Evolutionary conservation across 306 rosid genomes (phyloP).

Genomic region (Pachyrhizus erosus): DNA sequence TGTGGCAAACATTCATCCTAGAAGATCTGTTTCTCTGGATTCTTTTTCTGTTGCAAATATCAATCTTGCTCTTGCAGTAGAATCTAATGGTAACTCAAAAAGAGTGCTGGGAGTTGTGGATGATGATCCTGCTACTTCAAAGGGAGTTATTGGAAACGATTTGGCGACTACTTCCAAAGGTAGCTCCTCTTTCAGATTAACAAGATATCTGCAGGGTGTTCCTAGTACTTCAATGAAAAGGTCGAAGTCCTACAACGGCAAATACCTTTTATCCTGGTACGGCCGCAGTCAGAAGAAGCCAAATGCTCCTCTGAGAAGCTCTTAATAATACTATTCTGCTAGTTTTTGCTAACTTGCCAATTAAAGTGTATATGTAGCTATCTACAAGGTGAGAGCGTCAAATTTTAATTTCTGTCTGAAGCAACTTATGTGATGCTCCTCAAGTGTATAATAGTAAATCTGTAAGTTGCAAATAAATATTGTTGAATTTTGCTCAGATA

Average conservation of each 20-base stretch:
- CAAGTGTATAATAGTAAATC: slow-evolving; percentile 33
- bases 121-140: slow-evolving; percentile 31
- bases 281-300: slow-evolving; percentile 50
- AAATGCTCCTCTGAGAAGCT: slow-evolving; percentile 55
- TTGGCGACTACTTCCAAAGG: slow-evolving; percentile 46
- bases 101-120: background rate
- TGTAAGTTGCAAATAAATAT: slow-evolving; percentile 32
- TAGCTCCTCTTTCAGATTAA: slow-evolving; percentile 58
- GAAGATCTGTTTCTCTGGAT: slow-evolving; percentile 78
- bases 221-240: slow-evolving; percentile 65
- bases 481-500: slow-evolving; percentile 33
- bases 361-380: slow-evolving; percentile 35
- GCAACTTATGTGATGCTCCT: slow-evolving; percentile 37
- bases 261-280: slow-evolving; percentile 48
- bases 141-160: slow-evolving; percentile 46
- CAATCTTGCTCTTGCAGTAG: slow-evolving; percentile 39
- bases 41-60: slow-evolving; percentile 55
- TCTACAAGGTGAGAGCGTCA: slow-evolving; percentile 50
- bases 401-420: slow-evolving; percentile 26
- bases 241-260: slow-evolving; percentile 72
- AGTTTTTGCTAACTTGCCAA: slow-evolving; percentile 18
- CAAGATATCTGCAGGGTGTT: slow-evolving; percentile 47
- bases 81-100: slow-evolving; percentile 37
- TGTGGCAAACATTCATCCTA: slow-evolving; percentile 19
- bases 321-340: slow-evolving; percentile 5